Evolutionary conservation across 768 basidiomycete species (phyloP).

Genomic region (Boletus pseudo-olivaceus): DNA sequence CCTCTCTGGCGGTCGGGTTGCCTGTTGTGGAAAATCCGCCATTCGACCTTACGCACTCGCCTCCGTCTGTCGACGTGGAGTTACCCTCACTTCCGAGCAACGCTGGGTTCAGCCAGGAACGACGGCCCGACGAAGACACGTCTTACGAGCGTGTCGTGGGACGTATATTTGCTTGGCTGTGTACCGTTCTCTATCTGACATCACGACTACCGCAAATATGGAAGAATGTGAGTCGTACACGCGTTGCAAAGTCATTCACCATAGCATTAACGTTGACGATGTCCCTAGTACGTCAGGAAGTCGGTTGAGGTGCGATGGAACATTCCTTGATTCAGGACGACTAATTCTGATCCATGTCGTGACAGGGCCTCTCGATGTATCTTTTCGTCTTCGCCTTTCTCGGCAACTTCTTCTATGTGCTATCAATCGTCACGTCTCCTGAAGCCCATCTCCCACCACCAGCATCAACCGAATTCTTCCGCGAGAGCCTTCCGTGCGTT

Average conservation of each 20-base stretch:
- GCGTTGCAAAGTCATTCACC: background rate
- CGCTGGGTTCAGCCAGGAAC: conserved; percentile 1
- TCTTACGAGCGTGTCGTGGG: conserved; percentile 68
- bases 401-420: conserved; percentile 91
- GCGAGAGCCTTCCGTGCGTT: conserved; percentile 82
- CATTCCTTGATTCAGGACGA: conserved; percentile 1
- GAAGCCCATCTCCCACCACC: conserved; percentile 53
- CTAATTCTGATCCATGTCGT: conserved; percentile 2
- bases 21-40: conserved; percentile 14
- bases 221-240: conserved; percentile 79
- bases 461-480: conserved; percentile 61
- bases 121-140: conserved; percentile 20
- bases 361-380: conserved; percentile 86
- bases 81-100: conserved; percentile 13
- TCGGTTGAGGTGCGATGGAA: conserved; percentile 67
- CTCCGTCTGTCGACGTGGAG: conserved; percentile 13
- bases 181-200: conserved; percentile 90
- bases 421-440: conserved; percentile 83
- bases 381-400: conserved; percentile 92
- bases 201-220: conserved; percentile 96
- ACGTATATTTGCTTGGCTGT: conserved; percentile 90
- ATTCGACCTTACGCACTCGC: conserved; percentile 1
- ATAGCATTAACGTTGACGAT: conserved; percentile 1
- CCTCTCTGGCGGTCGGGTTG: background rate
- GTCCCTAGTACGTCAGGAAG: conserved; percentile 71